phyloP scores from a whole-genome alignment of 2,329 filamentous ascomycete species.

The Ilyonectria destructans region DNA sequence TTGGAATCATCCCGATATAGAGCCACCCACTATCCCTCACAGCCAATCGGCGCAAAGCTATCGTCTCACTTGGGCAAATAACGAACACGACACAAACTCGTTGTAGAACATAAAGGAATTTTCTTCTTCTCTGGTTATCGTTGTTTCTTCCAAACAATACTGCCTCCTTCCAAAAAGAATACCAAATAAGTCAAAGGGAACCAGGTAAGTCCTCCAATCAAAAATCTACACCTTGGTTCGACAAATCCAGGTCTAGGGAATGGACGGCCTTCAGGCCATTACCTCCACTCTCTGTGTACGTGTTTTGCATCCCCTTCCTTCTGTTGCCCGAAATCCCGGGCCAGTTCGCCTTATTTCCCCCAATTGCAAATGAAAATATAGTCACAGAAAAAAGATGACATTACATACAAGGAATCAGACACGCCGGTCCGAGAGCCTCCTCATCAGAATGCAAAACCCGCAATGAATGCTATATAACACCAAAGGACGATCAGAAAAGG shows the following conservation, averaged over 20 bases:
- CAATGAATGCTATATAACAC: constrained; percentile 43
- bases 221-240: constrained; percentile 7
- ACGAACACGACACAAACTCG: background rate
- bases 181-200: constrained; percentile 16
- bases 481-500: constrained; percentile 15
- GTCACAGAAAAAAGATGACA: constrained; percentile 41
- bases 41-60: constrained; percentile 3
- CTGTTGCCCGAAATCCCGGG: constrained; percentile 28
- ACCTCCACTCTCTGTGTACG: constrained; percentile 34
- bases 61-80: constrained; percentile 12
- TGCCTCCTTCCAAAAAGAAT: constrained; percentile 18
- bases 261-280: constrained; percentile 44
- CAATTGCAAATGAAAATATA: constrained; percentile 35
- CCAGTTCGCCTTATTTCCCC: constrained; percentile 35
- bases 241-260: constrained; percentile 34
- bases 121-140: constrained; percentile 12
- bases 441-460: constrained; percentile 42
- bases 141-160: constrained; percentile 17
- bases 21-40: background rate
- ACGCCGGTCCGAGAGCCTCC: constrained; percentile 37
- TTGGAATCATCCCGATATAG: background rate
- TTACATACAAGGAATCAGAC: constrained; percentile 45
- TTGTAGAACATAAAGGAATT: constrained; percentile 19
- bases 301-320: constrained; percentile 6
- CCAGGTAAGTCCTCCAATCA: constrained; percentile 10